Percentiles rank a stretch among this genome's conserved stretches.
phyloP scores from a whole-genome alignment of 441 rosid genomes.

The Aquilaria agallochum region DNA sequence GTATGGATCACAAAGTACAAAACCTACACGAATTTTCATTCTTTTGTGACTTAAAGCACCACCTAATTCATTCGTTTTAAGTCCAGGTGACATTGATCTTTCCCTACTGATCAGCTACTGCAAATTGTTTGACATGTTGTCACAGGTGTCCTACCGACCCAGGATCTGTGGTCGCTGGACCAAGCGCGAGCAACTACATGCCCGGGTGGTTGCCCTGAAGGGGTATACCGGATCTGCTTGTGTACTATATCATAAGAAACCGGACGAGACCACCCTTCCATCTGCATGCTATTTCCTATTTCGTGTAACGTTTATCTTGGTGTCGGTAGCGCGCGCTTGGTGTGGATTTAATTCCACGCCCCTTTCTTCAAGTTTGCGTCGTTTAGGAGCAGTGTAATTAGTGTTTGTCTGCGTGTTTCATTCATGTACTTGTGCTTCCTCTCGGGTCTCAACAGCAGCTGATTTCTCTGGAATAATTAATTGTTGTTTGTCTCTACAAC shows the following conservation, averaged over 20 bases:
- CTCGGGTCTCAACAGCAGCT: background rate
- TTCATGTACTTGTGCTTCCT: constrained; percentile 6
- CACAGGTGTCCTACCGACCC: constrained; percentile 66
- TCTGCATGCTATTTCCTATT: constrained; percentile 1
- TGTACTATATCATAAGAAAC: no score
- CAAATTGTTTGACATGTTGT: no score
- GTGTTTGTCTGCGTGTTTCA: constrained; percentile 7
- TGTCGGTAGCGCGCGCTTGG: constrained; percentile 2
- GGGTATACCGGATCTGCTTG: no score
- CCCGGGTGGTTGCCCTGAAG: constrained; percentile 89
- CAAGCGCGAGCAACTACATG: constrained; percentile 83
- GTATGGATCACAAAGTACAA: no score
- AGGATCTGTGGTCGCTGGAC: constrained; percentile 57
- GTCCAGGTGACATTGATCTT: no score
- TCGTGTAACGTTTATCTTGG: constrained; percentile 6
- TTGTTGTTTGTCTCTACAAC: background rate
- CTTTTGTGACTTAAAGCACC: no score
- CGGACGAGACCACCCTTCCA: no score
- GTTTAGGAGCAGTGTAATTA: constrained; percentile 16
- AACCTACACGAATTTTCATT: no score
- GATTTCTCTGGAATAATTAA: constrained; percentile 16
- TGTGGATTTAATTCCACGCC: background rate
- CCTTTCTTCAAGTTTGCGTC: constrained; percentile 1
- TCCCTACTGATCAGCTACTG: no score
- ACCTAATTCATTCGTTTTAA: no score